Evolutionary conservation across 2,329 filamentous ascomycete species (phyloP), one percentile per base, ranked within the genome.

Genomic region (Beauveria medogensis): DNA sequence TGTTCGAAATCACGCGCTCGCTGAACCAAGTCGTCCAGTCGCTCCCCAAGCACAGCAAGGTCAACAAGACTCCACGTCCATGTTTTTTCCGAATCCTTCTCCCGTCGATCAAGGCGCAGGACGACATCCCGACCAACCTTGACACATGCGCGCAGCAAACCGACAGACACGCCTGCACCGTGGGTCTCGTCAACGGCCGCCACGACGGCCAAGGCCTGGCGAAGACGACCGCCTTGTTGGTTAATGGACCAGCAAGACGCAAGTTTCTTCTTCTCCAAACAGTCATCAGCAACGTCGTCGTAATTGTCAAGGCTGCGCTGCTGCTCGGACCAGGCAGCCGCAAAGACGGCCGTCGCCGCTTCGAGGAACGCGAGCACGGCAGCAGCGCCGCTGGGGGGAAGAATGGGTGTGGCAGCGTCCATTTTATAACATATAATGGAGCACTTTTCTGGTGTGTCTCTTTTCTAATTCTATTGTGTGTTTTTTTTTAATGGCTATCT

Each of bases 351-450:
- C 55, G 63, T 43, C 5, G 64, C 64, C 3, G 54, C 55, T 14
- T 61, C 55, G 48, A 72, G 60, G n/a, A 69, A 67, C 20, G n/a
- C 40, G 2, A 55, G 48, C n/a, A 69, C 24, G 24, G 63, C 50
- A 47, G 64, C 63, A 8, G 53, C n/a, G 41, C 7, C n/a, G 41
- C 41, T 43, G 41, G 7, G 28, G 16, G 26, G 44, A 24, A 16
- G 16, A 0, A 14, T 22, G 34, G 41, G 24, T 41, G 62, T 55
- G 62, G 59, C 66, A 66, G 65, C 62, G 34, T 65, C 67, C 70
- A 72, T 71, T 70, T 70, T 70, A 71, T 69, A 70, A 61, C 69
- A 69, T 70, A 64, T 71, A 70, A 70, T 67, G 65, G 63, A 30
- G 37, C 40, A 41, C 64, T 37, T 40, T 20, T 50, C 5, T 58